Conservation (phyloP, 164 flowering plant species). For the Umbilicus rupestris region DNA sequence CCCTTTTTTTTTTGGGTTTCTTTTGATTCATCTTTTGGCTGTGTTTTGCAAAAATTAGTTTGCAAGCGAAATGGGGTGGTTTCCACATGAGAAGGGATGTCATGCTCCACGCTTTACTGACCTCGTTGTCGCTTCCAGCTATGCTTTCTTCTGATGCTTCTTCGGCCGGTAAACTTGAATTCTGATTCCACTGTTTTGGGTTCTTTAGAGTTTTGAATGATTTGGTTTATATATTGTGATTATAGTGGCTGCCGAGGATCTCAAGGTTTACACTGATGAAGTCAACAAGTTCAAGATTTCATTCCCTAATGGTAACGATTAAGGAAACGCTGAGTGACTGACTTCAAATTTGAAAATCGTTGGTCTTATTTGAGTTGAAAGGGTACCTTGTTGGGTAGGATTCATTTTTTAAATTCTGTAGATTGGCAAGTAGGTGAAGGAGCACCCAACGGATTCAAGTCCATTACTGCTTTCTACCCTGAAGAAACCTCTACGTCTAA, state of each 20-base stretch:
- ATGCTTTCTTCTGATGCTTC: background rate
- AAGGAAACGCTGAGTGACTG: background rate
- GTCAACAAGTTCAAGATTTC: slow-evolving; percentile 59
- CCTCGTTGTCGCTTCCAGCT: slow-evolving; percentile 1
- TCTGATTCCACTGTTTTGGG: background rate
- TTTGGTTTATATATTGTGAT: too few relatives aligned
- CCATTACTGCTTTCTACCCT: slow-evolving; percentile 82
- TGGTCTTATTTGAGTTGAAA: background rate
- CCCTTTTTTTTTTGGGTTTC: background rate
- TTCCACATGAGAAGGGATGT: slow-evolving; percentile 2
- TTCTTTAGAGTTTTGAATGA: too few relatives aligned
- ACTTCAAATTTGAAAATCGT: background rate
- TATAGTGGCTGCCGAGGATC: slow-evolving; percentile 31
- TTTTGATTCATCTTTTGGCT: background rate
- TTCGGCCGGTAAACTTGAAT: background rate
- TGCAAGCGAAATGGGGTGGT: slow-evolving; percentile 5
- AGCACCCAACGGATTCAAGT: slow-evolving; percentile 52
- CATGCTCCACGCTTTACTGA: background rate
- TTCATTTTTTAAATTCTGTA: slow-evolving; percentile 18
- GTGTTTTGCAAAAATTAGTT: background rate
- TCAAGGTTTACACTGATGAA: slow-evolving; percentile 56
- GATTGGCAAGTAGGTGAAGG: slow-evolving; percentile 84
- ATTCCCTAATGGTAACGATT: slow-evolving; percentile 64
- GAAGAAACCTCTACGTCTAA: slow-evolving; percentile 46
- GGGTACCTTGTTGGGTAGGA: background rate